Base-by-base conservation (phyloP, 371 early-diverging fungal species). In the Apophysomyces sp. region DNA sequence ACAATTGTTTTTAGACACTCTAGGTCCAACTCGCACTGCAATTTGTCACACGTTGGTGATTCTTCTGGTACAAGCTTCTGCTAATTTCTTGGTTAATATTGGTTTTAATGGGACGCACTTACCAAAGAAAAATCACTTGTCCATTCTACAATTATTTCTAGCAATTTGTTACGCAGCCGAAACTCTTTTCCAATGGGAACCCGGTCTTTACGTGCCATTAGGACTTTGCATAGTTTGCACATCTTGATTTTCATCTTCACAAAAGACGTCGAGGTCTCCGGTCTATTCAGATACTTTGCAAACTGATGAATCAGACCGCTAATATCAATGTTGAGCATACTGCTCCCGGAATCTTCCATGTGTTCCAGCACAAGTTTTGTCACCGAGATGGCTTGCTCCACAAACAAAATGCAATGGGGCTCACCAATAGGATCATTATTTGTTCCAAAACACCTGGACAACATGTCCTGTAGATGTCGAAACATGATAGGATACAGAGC, bases 131-230 rank as follows among this genome's bases (percentile, higher is more conserved):
- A 89, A 71, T 93, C 95, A 6, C 90, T 89, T 26, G 92, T 93
- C 97, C 95, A 96, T 65, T 91, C 92, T 24, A 91, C 87, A 73
- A 93, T 85, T 29, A 83, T 88, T 66, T 90, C 92, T 15, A 95
- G 77, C 54, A 96, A 67, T 59, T 88, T 86, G 69, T 95, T 94
- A 53, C 96, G 82, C 52, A 95, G 74, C 27, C 82, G 84, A 67
- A 97, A 92, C 53, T 95, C 96, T 59, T 94, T 92, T n/a, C 92
- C 80, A 32, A 96, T 67, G 21, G 87, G 87, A 53, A 94, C 83
- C 27, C 91, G 81, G 54, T 94, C 89, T 65, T 90, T 89, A 58
- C 93, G 93, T 41, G 68, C 78, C 84, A 94, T 86, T 60, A 95
- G 70, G 6, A 89, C 86, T 64, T 94, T 94, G 13, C 91, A 82